Base-by-base conservation (phyloP, 805 yeast genomes). In the Candida sonorensis region DNA sequence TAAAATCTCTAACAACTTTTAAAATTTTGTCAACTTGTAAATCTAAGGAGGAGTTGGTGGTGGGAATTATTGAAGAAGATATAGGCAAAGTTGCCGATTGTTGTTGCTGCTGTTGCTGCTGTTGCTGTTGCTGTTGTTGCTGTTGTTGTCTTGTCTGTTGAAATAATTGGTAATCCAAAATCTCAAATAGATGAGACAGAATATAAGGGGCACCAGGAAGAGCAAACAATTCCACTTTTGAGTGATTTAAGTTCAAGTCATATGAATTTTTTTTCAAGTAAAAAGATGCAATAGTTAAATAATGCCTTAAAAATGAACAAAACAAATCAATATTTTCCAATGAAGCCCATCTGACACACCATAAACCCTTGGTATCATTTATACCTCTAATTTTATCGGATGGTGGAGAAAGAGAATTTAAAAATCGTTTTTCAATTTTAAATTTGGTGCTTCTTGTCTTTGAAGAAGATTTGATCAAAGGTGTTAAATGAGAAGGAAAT, bases 331-430 rank as follows among this genome's bases (percentile, higher is more conserved):
- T 61, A 19, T 45, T 45, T 39, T 75, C 81, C 35, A 68, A 57
- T 31, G 66, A 59, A 33, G 68, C 62, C 84, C 84, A 78, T 42
- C 76, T 59, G 35, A 66, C 59, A 8, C 75, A 78, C 85, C 85
- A 77, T 17, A 63, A 46, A 5, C 81, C 83, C 36, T 60, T 67
- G 7, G 82, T 75, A 38, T 77, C 77, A 10, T 62, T 48, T 28
- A 75, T 71, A 7, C 79, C 77, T 20, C 41, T 31, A 51, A 62
- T 51, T 20, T 58, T 57, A 1, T 42, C 48, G 10, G 31, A 38
- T 16, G 72, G 72, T 2, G 72, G 69, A 10, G 38, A 32, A 50
- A 64, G 46, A 20, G 69, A 59, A 30, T 62, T 59, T 10, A 56
- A 45, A 26, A 48, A 53, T 17, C 45, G 48, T 14, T 48, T 42